Evolutionary conservation across 441 rosid genomes (phyloP).

Genomic region (Jatropha podagrica): DNA sequence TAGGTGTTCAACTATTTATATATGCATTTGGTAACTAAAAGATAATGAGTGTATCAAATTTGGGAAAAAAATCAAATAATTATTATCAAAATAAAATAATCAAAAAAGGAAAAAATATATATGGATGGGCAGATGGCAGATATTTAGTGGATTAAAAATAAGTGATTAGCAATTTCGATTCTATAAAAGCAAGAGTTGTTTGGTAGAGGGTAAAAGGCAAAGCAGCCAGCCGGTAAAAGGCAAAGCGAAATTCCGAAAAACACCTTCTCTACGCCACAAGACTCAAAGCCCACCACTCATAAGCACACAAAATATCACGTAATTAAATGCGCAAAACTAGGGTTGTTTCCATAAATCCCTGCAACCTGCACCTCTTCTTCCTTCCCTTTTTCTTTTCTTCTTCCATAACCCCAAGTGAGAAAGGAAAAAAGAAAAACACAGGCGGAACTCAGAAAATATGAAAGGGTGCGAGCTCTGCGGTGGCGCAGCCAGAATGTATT

Average conservation of each 20-base stretch:
- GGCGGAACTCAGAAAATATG: conserved; percentile 27
- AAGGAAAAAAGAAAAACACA: background rate
- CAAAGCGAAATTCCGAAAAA: background rate
- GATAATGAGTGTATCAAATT: too few species aligned
- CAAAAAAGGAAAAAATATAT: background rate
- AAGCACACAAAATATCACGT: conserved; percentile 20
- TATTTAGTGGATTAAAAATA: background rate
- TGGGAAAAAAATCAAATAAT: background rate
- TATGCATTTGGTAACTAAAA: too few species aligned
- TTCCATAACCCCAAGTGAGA: background rate
- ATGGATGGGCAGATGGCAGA: background rate
- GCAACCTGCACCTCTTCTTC: background rate
- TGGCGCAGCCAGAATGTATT: conserved; percentile 55
- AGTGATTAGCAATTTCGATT: background rate
- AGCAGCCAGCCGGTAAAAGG: background rate
- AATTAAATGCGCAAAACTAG: conserved; percentile 25
- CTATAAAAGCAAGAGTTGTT: background rate
- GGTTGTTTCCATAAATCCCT: conserved; percentile 18
- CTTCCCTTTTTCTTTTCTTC: background rate
- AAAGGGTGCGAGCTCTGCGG: conserved; percentile 76
- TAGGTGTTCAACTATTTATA: too few species aligned
- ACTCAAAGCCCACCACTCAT: conserved; percentile 11
- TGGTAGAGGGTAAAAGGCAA: background rate
- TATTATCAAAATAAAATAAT: background rate
- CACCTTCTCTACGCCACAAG: background rate